A percentile compares a stretch with the other conserved stretches of the same genome.
Evolutionary conservation across 2,329 filamentous ascomycete species (phyloP).

Genomic region (Gaeumannomyces sp.): DNA sequence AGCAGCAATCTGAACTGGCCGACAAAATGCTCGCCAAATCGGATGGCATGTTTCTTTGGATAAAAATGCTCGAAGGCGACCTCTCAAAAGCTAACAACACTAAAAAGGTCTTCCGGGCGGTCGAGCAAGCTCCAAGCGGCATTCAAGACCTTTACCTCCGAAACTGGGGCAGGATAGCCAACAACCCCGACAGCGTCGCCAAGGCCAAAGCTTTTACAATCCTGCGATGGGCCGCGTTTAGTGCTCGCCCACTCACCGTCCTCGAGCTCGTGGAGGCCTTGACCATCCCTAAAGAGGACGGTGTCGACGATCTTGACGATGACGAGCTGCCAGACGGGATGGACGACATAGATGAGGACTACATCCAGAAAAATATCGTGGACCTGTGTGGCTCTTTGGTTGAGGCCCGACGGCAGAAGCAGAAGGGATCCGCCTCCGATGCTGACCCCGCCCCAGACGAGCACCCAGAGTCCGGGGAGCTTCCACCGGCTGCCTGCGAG

Average conservation of each 20-base stretch:
- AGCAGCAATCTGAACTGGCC: background rate
- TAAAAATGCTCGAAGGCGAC: constrained; percentile 3
- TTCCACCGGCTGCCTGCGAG: background rate
- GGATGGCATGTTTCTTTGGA: constrained; percentile 3
- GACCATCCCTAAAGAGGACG: background rate
- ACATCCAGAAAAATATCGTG: background rate
- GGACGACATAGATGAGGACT: background rate
- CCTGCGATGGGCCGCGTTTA: background rate
- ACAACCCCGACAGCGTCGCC: background rate
- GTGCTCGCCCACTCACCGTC: background rate
- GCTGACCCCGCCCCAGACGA: background rate
- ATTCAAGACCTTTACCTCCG: background rate
- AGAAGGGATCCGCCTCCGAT: background rate
- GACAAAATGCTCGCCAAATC: background rate
- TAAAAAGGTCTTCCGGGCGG: background rate
- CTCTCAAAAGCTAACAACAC: background rate
- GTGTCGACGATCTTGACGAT: background rate
- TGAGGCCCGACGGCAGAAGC: background rate
- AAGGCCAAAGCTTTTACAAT: background rate
- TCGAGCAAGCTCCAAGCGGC: background rate
- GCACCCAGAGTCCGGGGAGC: background rate
- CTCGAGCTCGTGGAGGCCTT: background rate
- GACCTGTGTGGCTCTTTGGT: background rate
- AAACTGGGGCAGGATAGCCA: background rate
- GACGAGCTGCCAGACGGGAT: background rate